Evolutionary conservation across 257 asterid genomes (phyloP), one percentile per base, ranked within the genome.

Genomic region (Forsythia viridissima): DNA sequence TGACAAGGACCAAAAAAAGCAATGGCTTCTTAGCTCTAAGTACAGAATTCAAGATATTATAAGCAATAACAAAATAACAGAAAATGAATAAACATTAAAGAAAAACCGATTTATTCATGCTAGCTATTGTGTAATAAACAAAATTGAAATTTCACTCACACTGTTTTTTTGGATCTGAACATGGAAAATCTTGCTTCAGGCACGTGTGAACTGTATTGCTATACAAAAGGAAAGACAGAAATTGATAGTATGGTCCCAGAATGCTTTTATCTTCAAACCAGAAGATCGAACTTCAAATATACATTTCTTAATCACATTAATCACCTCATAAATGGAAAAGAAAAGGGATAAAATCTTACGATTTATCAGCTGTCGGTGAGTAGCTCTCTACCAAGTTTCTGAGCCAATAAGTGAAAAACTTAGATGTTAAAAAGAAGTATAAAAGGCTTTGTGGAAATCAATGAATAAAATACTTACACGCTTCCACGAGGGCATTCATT

Each of bases 371-470:
- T 59, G 87, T 77, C 44, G 93, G 74, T 73, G 96, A 87, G 76
- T 82, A 92, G 86, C 97, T 91, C 85, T 93, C 98, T 77, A 89
- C 97, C 81, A 90, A 80, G 91, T 93, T 93, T 82, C 98, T 92
- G 92, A 78, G 80, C 72, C 75, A 84, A 86, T 76, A 72, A 84
- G 38, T 9, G 44, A 12, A 73, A 71, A 30, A 36, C 55, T 38
- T 80, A 72, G 20, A 79, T 76, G 43, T 65, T 42, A 77, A 46
- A 70, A 11, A 38, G 44, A 76, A 24, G 1, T 71, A 59, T 37
- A 57, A 46, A 63, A 41, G 1, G 72, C 38, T 21, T 10, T 18
- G 3, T 40, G 30, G 73, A 66, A 70, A 66, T 40, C 24, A 63
- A 24, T 65, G 34, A 39, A 80, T 37, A 40, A 77, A 68, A 78